phyloP scores from a whole-genome alignment of 306 rosid genomes.

The Carpinus fangiana region DNA sequence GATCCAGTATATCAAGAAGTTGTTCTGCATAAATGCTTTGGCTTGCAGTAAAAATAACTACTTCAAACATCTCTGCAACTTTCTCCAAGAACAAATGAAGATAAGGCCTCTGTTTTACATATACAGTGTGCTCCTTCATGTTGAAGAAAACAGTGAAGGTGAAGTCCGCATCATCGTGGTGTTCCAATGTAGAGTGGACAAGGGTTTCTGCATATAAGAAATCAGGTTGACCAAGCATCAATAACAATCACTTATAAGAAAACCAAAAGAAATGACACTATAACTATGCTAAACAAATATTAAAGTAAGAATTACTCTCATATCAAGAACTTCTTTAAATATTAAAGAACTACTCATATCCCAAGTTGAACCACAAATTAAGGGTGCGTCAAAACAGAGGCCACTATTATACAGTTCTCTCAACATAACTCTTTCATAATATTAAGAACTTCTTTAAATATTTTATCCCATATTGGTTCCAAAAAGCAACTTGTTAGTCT shows the following conservation, averaged over 20 bases:
- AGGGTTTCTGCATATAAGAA: slow-evolving; percentile 77
- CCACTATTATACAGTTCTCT: not conserved
- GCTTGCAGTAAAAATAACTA: slow-evolving; percentile 94
- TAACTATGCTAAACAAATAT: not conserved
- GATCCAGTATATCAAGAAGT: slow-evolving; percentile 89
- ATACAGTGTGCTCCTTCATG: slow-evolving; percentile 87
- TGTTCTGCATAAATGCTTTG: slow-evolving; percentile 94
- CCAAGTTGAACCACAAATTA: not conserved
- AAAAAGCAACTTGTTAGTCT: not conserved
- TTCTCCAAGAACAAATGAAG: slow-evolving; percentile 82
- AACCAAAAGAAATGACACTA: not conserved
- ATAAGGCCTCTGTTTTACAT: slow-evolving; percentile 85
- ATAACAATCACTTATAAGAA: slow-evolving; percentile 18
- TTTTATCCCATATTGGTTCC: not conserved
- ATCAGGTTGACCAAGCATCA: slow-evolving; percentile 23
- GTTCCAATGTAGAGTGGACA: slow-evolving; percentile 91
- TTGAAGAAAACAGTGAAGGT: slow-evolving; percentile 76
- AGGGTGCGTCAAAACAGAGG: not conserved
- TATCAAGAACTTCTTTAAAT: not conserved
- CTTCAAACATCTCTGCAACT: slow-evolving; percentile 94
- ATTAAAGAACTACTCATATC: not conserved
- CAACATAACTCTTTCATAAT: not conserved
- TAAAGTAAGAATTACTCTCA: not conserved
- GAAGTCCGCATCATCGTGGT: slow-evolving; percentile 80
- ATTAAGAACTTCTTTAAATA: not conserved